Base-by-base conservation (phyloP, 371 early-diverging fungal genomes). In the Chytridiales sp. region DNA sequence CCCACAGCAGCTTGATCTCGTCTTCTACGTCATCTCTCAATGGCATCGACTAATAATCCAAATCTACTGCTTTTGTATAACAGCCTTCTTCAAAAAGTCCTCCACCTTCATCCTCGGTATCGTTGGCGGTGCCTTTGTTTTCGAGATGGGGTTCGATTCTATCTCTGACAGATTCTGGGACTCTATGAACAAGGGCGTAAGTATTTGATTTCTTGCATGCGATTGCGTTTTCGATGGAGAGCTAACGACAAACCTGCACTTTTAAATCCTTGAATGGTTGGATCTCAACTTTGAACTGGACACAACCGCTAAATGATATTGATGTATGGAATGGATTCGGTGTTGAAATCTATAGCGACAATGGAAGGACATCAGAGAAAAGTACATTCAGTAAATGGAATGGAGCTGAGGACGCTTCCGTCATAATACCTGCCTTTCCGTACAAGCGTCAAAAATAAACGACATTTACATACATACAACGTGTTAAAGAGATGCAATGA, bases 151-250 rank as follows among this genome's bases (percentile, higher is more conserved):
- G 56, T 89, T 87, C 67, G 90, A 91, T 71, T 73, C 76, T 34
- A 62, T 74, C 59, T 70, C 86, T 36, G 79, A 86, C 76, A 69
- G 72, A 57, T 48, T 90, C 53, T 93, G 90, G 89, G 89, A 91
- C 69, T 69, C 72, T 48, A 15, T 83, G 55, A 93, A 93, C 87
- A 79, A 85, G 74, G 92, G 92, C 44, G 94, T 93, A 84, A 76
- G 89, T 86, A 34, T n/a, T 27, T 32, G 53, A 19, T 11, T 27
- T 44, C 19, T 21, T 11, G 34, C 30, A n/a, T 19, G 11, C 11
- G 42, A 46, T n/a, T 27, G 11, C 29, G 8, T 29, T n/a, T 27
- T 0, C n/a, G n/a, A n/a, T n/a, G n/a, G n/a, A n/a, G n/a, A 19
- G 9, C 17, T 9, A 38, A 22, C 42, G 21, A 35, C 38, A n/a